Evolutionary conservation across 1,139 yeast genomes (phyloP).

Genomic region (Diutina rugosa): DNA sequence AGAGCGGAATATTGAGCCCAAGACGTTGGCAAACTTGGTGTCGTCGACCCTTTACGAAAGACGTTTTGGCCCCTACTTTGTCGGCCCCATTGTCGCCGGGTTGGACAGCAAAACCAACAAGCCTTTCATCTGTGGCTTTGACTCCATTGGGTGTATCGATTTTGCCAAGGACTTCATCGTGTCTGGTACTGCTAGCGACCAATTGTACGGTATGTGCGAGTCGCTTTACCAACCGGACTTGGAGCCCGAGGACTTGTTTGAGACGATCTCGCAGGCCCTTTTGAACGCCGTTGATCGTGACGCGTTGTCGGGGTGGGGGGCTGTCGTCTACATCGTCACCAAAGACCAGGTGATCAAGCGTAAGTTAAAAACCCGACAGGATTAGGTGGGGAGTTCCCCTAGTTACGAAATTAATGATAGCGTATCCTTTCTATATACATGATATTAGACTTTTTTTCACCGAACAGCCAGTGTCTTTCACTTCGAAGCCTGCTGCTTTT

Average conservation of each 20-base stretch:
- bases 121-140: conserved; percentile 94
- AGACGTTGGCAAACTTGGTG: conserved; percentile 84
- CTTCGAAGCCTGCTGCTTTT: conserved; percentile 6
- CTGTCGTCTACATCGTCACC: conserved; percentile 82
- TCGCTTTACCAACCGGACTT: conserved; percentile 87
- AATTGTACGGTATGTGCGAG: conserved; percentile 97
- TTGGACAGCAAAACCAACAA: conserved; percentile 64
- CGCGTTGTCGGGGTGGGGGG: conserved; percentile 98
- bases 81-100: conserved; percentile 96
- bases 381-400: conserved; percentile 17
- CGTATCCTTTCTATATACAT: not conserved
- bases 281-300: conserved; percentile 96
- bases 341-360: conserved; percentile 86
- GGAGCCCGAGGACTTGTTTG: conserved; percentile 92
- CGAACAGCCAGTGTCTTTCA: not conserved
- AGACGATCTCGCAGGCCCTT: conserved; percentile 88
- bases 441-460: not conserved
- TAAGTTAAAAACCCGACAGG: conserved; percentile 89
- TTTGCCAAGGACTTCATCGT: conserved; percentile 91
- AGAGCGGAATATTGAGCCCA: conserved; percentile 86
- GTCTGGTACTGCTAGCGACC: conserved; percentile 95
- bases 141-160: conserved; percentile 93
- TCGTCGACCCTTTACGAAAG: conserved; percentile 82
- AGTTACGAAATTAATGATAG: not conserved
- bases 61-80: conserved; percentile 94